phyloP scores from a whole-genome alignment of 176 grass and related monocot genomes.

The bread wheat (Triticum aestivum) region IWGSC_CS_RefSeq_v2.1 NC_057804.1:382908235-382908734 shows the following conservation, averaged over 20 bases:
- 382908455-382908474: neutral
- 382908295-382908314: too few species aligned
- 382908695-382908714: neutral
- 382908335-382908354: too few species aligned
- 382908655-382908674: neutral
- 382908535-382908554: neutral
- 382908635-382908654: neutral
- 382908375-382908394: too few species aligned
- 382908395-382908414: too few species aligned
- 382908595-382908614: neutral
- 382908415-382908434: too few species aligned
- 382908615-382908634: neutral
- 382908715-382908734: neutral
- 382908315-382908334: too few species aligned
- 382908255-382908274: too few species aligned
- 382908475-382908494: neutral
- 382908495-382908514: neutral
- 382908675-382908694: neutral
- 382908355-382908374: too few species aligned
- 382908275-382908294: too few species aligned
- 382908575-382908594: neutral
- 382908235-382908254: too few species aligned
- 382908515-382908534: neutral
- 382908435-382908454: too few species aligned
- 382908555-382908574: neutral